Base-by-base conservation (phyloP, 2,329 filamentous ascomycete genomes). In the Zymoseptoria passerinii region DNA sequence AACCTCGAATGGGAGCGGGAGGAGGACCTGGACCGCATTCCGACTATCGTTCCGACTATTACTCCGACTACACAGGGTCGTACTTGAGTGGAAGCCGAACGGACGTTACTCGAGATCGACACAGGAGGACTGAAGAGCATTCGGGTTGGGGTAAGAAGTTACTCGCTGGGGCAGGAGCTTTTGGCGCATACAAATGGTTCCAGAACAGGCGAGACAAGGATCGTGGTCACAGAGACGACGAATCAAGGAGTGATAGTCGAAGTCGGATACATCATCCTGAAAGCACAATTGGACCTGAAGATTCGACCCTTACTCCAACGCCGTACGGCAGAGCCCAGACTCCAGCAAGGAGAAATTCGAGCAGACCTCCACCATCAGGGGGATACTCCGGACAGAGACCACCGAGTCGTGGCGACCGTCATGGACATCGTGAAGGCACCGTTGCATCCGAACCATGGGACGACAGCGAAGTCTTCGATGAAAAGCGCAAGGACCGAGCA, bases 151-250 rank as follows among this genome's bases (percentile, higher is more conserved):
- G 73, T 27, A 70, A 79, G 54, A 80, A 78, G 35, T 74, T 76
- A 10, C 70, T 83, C 56, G 79, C 80, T 29, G 78, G 76, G 40
- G 82, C 80, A 5, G 81, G 83, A 20, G 80, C 80, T 54, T 76
- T 81, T 20, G 83, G 82, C 7, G 81, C 80, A 35, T 84, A 82
- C 23, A 67, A 86, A 55, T 81, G 81, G 60, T 80, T 80, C 16
- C 70, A 86, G 58, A 71, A 73, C 18, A 72, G 76, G 59, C 70
- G 73, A 49, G 56, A 64, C 13, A 61, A 73, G 69, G 60, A 72
- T 74, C 54, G 56, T n/a, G 55, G 57, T 27, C 51, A 60, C 8
- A 53, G 51, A n/a, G 55, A 57, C 28, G 52, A 61, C n/a, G 50
- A 52, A 19, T 28, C 35, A 9, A 57, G 52, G 18, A 52, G 28